These are phyloP conservation scores for Hondaea fermentalgiana DNA, from an alignment of 108 stramenopile genomes.

Conservation along the genomic window DNA sequence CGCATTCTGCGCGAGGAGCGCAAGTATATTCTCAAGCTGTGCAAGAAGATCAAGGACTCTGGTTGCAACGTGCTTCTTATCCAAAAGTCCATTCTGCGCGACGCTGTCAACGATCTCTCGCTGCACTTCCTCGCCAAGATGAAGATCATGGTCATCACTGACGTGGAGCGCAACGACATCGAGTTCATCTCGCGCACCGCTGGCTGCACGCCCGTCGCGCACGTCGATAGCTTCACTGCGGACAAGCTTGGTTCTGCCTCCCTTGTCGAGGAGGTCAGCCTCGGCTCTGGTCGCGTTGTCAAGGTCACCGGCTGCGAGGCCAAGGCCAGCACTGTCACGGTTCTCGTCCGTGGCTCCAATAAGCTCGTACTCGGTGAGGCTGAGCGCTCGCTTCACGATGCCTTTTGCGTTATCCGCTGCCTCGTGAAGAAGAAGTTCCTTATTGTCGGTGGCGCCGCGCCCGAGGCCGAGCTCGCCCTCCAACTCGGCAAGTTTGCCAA, in stretches of 20 bases:
- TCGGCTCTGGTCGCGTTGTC: slow-evolving; percentile 85
- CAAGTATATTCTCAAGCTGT: slow-evolving; percentile 83
- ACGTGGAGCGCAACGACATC: slow-evolving; percentile 87
- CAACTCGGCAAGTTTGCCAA: slow-evolving; percentile 66
- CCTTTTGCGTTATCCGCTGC: slow-evolving; percentile 92
- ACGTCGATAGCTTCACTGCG: slow-evolving; percentile 75
- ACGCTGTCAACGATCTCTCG: slow-evolving; percentile 97
- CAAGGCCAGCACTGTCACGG: slow-evolving; percentile 65
- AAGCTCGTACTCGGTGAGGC: slow-evolving; percentile 95
- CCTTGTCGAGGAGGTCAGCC: slow-evolving; percentile 80
- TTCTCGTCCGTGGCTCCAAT: slow-evolving; percentile 89
- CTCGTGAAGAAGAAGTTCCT: slow-evolving; percentile 87
- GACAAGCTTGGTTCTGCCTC: slow-evolving; percentile 80
- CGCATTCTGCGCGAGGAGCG: slow-evolving; percentile 93
- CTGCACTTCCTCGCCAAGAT: slow-evolving; percentile 84
- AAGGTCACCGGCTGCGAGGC: slow-evolving; percentile 87
- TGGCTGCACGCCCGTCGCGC: slow-evolving; percentile 85
- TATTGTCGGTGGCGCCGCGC: slow-evolving; percentile 97
- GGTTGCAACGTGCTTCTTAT: slow-evolving; percentile 94
- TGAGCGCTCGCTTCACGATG: slow-evolving; percentile 95
- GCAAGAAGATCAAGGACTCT: slow-evolving; percentile 93
- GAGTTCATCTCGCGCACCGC: slow-evolving; percentile 90
- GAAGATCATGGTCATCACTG: slow-evolving; percentile 96
- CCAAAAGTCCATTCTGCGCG: slow-evolving; percentile 93
- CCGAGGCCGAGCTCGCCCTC: slow-evolving; percentile 85